Evolutionary conservation across 148 eudicot genomes (phyloP).

Genomic region (Chenopodium formosanum): DNA sequence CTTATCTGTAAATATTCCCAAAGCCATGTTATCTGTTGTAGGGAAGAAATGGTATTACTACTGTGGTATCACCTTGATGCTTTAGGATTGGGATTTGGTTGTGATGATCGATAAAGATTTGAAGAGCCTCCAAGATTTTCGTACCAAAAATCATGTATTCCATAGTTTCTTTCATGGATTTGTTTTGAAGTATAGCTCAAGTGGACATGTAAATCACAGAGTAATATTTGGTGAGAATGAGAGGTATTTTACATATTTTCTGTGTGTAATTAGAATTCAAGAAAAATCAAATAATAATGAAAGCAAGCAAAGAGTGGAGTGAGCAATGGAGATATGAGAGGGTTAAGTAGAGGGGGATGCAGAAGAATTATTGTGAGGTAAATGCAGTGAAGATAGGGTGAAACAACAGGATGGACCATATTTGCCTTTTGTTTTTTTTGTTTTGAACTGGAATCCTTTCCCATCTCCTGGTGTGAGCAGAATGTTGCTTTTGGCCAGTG

Average conservation of each 20-base stretch:
- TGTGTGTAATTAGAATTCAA: background rate
- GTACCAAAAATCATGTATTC: background rate
- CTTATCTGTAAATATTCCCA: background rate
- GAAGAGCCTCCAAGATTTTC: background rate
- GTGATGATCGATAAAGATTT: too few relatives aligned
- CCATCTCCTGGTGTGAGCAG: background rate
- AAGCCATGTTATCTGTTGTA: too few relatives aligned
- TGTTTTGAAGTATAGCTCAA: background rate
- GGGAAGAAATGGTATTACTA: background rate
- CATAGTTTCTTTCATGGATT: background rate
- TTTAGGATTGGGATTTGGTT: background rate
- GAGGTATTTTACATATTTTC: background rate
- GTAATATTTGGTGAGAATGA: background rate
- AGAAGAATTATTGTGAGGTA: too few relatives aligned
- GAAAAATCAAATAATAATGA: too few relatives aligned
- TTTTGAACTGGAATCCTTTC: background rate
- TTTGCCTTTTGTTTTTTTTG: background rate
- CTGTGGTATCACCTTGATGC: background rate
- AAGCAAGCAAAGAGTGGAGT: too few relatives aligned
- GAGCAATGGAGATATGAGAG: too few relatives aligned
- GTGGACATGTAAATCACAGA: background rate
- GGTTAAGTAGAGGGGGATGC: background rate
- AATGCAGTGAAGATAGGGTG: too few relatives aligned
- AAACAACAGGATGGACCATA: background rate
- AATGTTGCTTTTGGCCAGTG: background rate